A percentile compares a stretch with the other conserved stretches of the same genome.
Conservation (phyloP, 345 rosid genomes). For the Erodium maritimum region DNA sequence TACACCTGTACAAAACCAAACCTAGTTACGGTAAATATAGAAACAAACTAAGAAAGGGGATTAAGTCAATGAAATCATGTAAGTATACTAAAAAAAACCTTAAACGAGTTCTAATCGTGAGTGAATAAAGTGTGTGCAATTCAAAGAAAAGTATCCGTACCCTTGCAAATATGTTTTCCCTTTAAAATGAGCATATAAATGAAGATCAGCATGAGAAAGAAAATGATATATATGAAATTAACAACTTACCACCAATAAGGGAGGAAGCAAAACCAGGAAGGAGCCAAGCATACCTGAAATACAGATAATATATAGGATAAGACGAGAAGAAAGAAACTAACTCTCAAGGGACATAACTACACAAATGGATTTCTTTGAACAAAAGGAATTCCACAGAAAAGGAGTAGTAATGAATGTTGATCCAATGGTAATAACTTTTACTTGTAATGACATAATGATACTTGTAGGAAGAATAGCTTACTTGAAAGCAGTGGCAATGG, state of each 20-base stretch:
- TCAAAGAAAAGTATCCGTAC: no score
- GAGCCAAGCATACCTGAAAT: background rate
- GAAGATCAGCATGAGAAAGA: background rate
- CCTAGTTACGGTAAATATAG: background rate
- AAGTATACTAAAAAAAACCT: background rate
- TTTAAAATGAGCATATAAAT: background rate
- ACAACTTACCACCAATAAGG: background rate
- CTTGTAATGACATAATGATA: background rate
- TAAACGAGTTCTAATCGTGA: background rate
- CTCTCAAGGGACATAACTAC: background rate
- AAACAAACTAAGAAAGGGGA: background rate
- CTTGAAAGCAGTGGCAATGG: background rate
- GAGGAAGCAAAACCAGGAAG: background rate
- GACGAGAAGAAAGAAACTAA: background rate
- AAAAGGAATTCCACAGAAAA: background rate
- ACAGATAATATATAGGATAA: background rate
- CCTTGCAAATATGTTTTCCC: background rate
- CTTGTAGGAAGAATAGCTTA: background rate
- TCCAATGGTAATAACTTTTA: background rate
- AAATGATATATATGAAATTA: no score
- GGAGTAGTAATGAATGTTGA: background rate
- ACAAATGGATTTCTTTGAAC: background rate
- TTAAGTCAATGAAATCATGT: background rate
- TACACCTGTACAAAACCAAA: background rate
- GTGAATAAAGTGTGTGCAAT: background rate